phyloP scores from a whole-genome alignment of 345 rosid genomes.

The Jatropha curcas region DNA sequence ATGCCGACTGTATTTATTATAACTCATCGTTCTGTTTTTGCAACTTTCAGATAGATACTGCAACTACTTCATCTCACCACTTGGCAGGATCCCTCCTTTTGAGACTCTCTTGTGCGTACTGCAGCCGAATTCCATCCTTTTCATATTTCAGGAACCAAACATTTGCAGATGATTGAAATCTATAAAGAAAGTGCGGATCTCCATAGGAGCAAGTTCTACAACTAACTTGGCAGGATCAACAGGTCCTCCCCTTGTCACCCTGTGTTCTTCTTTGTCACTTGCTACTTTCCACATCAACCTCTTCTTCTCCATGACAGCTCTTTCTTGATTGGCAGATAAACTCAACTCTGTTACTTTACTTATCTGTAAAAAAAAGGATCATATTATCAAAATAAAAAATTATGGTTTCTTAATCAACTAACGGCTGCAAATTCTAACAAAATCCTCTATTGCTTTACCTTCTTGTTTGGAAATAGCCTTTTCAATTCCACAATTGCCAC shows the following conservation, averaged over 20 bases:
- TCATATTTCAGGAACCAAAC: constrained; percentile 18
- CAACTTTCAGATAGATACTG: background rate
- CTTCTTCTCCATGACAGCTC: constrained; percentile 73
- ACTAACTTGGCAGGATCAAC: constrained; percentile 61
- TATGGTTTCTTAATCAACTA: background rate
- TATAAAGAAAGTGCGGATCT: constrained; percentile 67
- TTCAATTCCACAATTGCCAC: constrained; percentile 71
- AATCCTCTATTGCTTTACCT: constrained; percentile 41
- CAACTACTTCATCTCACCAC: background rate
- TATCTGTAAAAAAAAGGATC: constrained; percentile 43
- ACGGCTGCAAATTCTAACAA: background rate
- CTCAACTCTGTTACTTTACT: constrained; percentile 63
- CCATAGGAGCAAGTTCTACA: constrained; percentile 86
- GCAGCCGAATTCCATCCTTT: too few relatives aligned
- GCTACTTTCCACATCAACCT: constrained; percentile 77
- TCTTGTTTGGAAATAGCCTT: constrained; percentile 65
- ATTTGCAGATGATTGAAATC: constrained; percentile 36
- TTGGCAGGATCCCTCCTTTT: too few relatives aligned
- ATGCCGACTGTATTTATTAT: background rate
- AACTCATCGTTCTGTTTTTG: too few relatives aligned
- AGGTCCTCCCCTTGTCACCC: constrained; percentile 57
- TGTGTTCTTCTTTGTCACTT: constrained; percentile 39
- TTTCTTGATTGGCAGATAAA: constrained; percentile 86
- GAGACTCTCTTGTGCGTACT: too few relatives aligned
- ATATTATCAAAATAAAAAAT: background rate